A percentile compares a stretch with the other conserved stretches of the same genome.
These are phyloP conservation scores for Arthrinium puccinioides DNA, from an alignment of 2,329 filamentous ascomycete genomes.

Conservation along the genomic window DNA sequence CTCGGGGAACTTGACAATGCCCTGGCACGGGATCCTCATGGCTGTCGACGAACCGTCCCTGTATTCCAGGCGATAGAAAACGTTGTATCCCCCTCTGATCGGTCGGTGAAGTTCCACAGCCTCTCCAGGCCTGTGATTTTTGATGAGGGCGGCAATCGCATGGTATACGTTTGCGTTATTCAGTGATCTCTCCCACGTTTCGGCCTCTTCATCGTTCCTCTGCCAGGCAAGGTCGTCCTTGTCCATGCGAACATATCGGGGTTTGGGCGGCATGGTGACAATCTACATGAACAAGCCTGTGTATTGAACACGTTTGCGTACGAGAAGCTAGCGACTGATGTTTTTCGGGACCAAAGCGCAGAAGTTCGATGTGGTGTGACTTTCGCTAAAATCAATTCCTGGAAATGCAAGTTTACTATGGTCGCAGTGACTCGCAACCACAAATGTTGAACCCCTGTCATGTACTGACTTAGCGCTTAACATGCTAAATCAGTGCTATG, in stretches of 20 bases:
- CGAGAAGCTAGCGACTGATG: too few species aligned
- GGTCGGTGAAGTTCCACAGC: conserved; percentile 13
- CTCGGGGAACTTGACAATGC: conserved; percentile 19
- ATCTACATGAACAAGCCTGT: neutral
- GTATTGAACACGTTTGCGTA: too few species aligned
- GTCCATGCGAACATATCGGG: conserved; percentile 12
- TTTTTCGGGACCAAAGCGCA: too few species aligned
- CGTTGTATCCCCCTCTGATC: conserved; percentile 22
- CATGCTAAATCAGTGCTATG: too few species aligned
- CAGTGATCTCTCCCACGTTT: conserved; percentile 17
- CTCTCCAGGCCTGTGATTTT: conserved; percentile 16
- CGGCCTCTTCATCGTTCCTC: conserved; percentile 14
- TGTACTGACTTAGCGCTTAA: too few species aligned
- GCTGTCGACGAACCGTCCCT: conserved; percentile 21
- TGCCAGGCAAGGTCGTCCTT: conserved; percentile 22
- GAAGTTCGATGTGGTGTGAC: neutral
- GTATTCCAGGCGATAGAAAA: conserved; percentile 23
- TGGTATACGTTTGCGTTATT: conserved; percentile 4
- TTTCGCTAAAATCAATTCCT: neutral
- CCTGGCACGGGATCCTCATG: conserved; percentile 21
- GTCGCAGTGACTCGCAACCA: too few species aligned
- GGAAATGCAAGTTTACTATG: neutral
- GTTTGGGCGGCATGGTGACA: conserved; percentile 14
- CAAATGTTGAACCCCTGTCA: too few species aligned
- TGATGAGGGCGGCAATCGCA: conserved; percentile 10